phyloP scores from a whole-genome alignment of 176 grass and related monocot species.

The Ensete glaucum region DNA sequence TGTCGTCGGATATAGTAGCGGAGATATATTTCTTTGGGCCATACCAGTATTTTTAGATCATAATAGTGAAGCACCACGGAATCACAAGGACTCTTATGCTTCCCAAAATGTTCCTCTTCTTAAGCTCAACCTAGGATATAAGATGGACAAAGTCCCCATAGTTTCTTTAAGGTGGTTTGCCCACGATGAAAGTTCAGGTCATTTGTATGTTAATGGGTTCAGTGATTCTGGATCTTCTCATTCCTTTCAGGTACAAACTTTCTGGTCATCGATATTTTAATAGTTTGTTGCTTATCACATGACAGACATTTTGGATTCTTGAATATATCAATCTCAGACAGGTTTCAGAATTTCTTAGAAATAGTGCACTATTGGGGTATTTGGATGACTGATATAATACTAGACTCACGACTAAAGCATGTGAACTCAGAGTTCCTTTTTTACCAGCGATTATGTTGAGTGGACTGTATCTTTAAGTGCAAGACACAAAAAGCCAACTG shows the following conservation, averaged over 20 bases:
- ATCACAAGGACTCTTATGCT: constrained; percentile 17
- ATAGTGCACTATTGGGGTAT: no score
- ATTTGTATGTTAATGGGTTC: constrained; percentile 82
- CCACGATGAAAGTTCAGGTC: constrained; percentile 46
- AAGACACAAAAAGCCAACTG: no score
- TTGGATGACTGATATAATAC: no score
- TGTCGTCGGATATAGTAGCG: constrained; percentile 61
- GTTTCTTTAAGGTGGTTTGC: constrained; percentile 53
- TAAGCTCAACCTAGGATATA: constrained; percentile 90
- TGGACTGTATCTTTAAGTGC: no score
- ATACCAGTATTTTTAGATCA: constrained; percentile 40
- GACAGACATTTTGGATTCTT: background rate
- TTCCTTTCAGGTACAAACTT: constrained; percentile 48
- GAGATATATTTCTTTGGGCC: constrained; percentile 80
- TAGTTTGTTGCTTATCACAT: background rate
- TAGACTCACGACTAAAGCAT: no score
- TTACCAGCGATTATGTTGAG: no score
- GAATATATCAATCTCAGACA: background rate
- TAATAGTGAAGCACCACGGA: constrained; percentile 26
- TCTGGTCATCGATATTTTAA: background rate
- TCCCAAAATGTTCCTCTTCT: constrained; percentile 60
- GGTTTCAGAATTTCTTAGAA: background rate
- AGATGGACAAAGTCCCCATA: constrained; percentile 77
- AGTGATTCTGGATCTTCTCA: constrained; percentile 36
- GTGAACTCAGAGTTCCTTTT: no score